Conservation (phyloP, 1,139 yeast genomes). For the Entelexis sorbosivorans region DNA sequence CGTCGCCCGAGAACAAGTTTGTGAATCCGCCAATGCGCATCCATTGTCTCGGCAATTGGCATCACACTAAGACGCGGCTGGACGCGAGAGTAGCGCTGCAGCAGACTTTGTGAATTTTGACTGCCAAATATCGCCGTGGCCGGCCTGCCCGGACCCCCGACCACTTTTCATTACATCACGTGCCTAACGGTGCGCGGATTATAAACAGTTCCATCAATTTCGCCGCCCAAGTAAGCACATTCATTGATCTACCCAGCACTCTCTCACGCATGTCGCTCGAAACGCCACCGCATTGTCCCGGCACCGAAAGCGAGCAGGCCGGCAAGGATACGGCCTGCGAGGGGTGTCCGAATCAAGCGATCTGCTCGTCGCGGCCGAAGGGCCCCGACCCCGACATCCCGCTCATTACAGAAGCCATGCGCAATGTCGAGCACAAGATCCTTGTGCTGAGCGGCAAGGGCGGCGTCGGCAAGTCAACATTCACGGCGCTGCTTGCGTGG, state of each 20-base stretch:
- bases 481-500: conserved; percentile 91
- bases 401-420: conserved; percentile 55
- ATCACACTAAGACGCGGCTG: too few relatives aligned
- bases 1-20: too few relatives aligned
- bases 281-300: conserved; percentile 80
- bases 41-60: too few relatives aligned
- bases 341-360: conserved; percentile 88
- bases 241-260: too few relatives aligned
- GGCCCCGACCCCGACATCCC: conserved; percentile 96
- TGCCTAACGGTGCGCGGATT: not conserved
- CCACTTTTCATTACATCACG: not conserved
- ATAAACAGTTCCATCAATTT: not conserved
- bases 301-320: conserved; percentile 87
- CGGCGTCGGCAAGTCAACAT: conserved; percentile 96
- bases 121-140: too few relatives aligned
- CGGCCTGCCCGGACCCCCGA: too few relatives aligned
- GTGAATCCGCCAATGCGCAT: too few relatives aligned
- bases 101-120: too few relatives aligned
- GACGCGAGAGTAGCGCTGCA: too few relatives aligned
- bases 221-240: too few relatives aligned
- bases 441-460: conserved; percentile 91
- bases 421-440: conserved; percentile 66
- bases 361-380: conserved; percentile 72
- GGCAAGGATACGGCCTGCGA: conserved; percentile 89
- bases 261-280: conserved; percentile 7